Base-by-base conservation (phyloP, 306 rosid species). In the Cicer cuneatum region DNA sequence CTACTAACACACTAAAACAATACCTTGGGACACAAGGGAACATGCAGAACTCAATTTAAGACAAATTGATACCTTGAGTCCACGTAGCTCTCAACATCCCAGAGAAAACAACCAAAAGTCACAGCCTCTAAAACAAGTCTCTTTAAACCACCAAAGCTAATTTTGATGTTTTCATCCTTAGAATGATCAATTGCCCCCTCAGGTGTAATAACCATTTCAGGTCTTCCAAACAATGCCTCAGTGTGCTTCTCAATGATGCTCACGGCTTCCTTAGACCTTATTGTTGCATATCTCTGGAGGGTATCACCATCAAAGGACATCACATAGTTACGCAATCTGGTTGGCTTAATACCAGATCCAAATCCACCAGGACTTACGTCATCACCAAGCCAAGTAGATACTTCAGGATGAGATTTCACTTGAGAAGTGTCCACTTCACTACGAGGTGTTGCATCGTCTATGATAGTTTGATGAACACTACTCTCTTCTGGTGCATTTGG, bases 81-180 rank as follows among this genome's bases (percentile, higher is more conserved):
- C 78, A 91, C 97, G 39, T 84, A 86, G 93, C 95, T 88, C 87
- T 91, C 97, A 11, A 92, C 96, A 58, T 94, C 99, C 96, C 97
- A 92, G 15, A 94, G 92, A 73, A 94, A 94, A 56, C 96, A 92
- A 72, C 97, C 97, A 57, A 90, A 94, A 45, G 97, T 92, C 46
- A 89, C 97, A 69, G 97, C 96, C 80, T 94, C 97, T 83, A 94
- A 71, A 66, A 94, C 90, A 49, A 92, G 89, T 77, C 90, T 85
- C 87, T 83, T 92, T 84, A 94, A 80, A 76, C 96, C 92, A 35
- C 90, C 93, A 72, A 94, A 89, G 88, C 96, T 94, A 53, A 92
- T 89, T 80, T 81, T 87, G 78, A 88, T 74, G 45, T 69, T 84
- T 69, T 94, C 92, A 33, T 90, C 97, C 74, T 90, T 86, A 3